Base-by-base conservation (phyloP, 805 yeast species). In the Candida sakaeoensis region DNA sequence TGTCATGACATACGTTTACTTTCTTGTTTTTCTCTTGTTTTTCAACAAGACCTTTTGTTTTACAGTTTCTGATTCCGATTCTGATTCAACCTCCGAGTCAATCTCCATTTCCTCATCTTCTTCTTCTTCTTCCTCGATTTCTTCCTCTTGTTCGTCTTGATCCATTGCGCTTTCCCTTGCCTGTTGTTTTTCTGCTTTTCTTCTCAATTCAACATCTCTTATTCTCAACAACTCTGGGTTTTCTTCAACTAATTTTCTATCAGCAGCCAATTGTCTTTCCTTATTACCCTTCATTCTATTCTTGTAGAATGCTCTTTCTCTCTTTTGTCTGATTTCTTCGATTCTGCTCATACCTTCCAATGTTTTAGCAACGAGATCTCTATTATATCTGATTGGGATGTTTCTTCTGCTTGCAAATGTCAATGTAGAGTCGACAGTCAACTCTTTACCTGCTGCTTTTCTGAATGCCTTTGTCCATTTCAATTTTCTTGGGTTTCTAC, bases 401-500 rank as follows among this genome's bases (percentile, higher is more conserved):
- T 93, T 90, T 75, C 99, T 86, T 72, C 97, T 87, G 51, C 95
- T 90, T 44, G 96, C 95, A 65, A 93, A 93, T 1, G 98, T 86
- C 57, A 93, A 76, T 4, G 99, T 90, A 4, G 96, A 85, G 59
- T 93, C 99, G 43, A 93, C 98, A 17, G 95, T 96, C 74, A 93
- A 78, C 63, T 93, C 99, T 65, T 93, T 93, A 57, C 99, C 99
- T 33, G 98, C 98, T 46, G 98, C 95, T 65, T 93, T 93, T 71
- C 99, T 81, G 77, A 93, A 93, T 1, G 99, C 98, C 66, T 93
- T 93, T 41, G 99, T 93, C 99, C 99, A 93, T 69, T 79, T 85
- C 67, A 90, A 80, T 68, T 93, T 93, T 72, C 99, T 83, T 54
- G 99, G 99, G 72, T 93, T 93, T 68, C 99, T 83, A 75, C 96